A percentile compares a stretch with the other conserved stretches of the same genome.
Conservation (phyloP, 768 basidiomycete species). For the Trametes cinnabarina region DNA sequence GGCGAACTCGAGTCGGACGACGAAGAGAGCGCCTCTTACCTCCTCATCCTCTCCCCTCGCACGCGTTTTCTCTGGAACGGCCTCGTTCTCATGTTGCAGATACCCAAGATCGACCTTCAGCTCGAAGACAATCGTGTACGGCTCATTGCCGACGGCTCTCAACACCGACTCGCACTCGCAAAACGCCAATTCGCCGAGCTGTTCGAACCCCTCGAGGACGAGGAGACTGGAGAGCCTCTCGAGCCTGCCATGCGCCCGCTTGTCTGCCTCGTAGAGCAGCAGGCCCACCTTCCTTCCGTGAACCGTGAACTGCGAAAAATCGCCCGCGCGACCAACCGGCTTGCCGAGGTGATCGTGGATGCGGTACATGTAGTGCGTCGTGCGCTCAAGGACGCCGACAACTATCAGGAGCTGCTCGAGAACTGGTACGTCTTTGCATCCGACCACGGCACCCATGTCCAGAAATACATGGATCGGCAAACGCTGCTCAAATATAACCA, state of each 20-base stretch:
- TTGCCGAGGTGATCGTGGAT: slow-evolving; percentile 90
- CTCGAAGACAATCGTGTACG: slow-evolving; percentile 78
- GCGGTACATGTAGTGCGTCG: slow-evolving; percentile 85
- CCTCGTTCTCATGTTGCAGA: slow-evolving; percentile 70
- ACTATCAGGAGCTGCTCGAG: slow-evolving; percentile 81
- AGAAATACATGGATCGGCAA: slow-evolving; percentile 80
- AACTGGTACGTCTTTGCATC: slow-evolving; percentile 98
- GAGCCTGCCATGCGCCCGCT: slow-evolving; percentile 42
- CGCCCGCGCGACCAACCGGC: slow-evolving; percentile 79
- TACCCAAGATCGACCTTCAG: slow-evolving; percentile 78
- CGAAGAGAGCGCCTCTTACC: slow-evolving; percentile 64
- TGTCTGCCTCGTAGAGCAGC: slow-evolving; percentile 67
- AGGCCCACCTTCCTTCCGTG: slow-evolving; percentile 88
- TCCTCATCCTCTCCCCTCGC: slow-evolving; percentile 83
- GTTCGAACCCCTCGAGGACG: slow-evolving; percentile 47
- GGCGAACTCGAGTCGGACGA: slow-evolving; percentile 49
- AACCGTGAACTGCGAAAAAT: slow-evolving; percentile 91
- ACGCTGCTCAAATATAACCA: slow-evolving; percentile 75
- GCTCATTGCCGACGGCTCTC: slow-evolving; percentile 86
- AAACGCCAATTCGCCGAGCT: slow-evolving; percentile 74
- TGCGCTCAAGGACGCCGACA: slow-evolving; percentile 56
- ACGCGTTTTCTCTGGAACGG: slow-evolving; percentile 92
- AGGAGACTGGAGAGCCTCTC: slow-evolving; percentile 58
- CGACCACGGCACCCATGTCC: slow-evolving; percentile 88
- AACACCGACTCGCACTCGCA: slow-evolving; percentile 67